Evolutionary conservation across 1,139 yeast genomes (phyloP).

Genomic region (Trichomonascaceae sp.): DNA sequence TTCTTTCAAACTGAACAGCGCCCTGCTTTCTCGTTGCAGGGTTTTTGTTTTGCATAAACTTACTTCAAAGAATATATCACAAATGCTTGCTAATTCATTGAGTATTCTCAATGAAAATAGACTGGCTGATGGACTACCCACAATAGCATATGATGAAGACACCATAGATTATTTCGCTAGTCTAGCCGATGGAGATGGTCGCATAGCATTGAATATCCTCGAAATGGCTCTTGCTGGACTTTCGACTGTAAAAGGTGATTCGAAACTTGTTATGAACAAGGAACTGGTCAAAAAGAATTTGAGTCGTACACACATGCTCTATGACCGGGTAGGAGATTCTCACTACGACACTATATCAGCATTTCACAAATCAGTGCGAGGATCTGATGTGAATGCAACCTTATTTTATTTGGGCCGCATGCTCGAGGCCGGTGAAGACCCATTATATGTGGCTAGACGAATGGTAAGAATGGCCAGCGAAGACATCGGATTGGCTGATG

Average conservation of each 20-base stretch:
- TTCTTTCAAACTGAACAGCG: slow-evolving; percentile 82
- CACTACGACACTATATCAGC: slow-evolving; percentile 96
- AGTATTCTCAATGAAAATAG: slow-evolving; percentile 55
- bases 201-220: slow-evolving; percentile 71
- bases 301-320: slow-evolving; percentile 54
- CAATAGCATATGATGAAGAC: slow-evolving; percentile 49
- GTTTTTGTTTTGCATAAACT: slow-evolving; percentile 76
- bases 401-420: slow-evolving; percentile 78
- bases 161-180: slow-evolving; percentile 66
- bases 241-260: slow-evolving; percentile 5
- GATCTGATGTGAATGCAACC: slow-evolving; percentile 84
- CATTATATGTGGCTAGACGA: slow-evolving; percentile 81
- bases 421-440: slow-evolving; percentile 92
- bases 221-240: slow-evolving; percentile 39
- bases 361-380: slow-evolving; percentile 85
- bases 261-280: slow-evolving; percentile 10
- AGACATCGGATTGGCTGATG: slow-evolving; percentile 80
- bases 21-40: slow-evolving; percentile 80
- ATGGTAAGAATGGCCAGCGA: slow-evolving; percentile 92
- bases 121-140: slow-evolving; percentile 31
- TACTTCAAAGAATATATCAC: slow-evolving; percentile 46
- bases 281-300: slow-evolving; percentile 39
- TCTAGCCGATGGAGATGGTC: slow-evolving; percentile 83
- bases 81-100: slow-evolving; percentile 58
- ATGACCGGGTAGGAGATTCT: slow-evolving; percentile 83